Evolutionary conservation across 179 eudicot species (phyloP).

Genomic region (Gypsophila paniculata): DNA sequence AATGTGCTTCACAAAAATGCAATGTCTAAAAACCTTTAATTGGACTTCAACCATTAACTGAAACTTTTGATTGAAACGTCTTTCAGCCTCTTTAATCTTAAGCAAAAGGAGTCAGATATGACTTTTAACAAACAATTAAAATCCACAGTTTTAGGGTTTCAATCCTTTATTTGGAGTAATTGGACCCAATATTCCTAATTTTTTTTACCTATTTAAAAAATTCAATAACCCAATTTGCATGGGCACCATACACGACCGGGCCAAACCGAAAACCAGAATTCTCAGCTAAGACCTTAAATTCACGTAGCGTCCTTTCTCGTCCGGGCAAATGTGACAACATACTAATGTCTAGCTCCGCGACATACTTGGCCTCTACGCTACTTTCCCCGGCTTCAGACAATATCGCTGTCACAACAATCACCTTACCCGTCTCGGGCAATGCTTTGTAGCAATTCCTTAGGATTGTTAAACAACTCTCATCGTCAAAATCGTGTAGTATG

Average conservation of each 20-base stretch:
- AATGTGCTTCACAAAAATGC: no score
- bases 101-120: no score
- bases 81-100: no score
- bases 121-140: no score
- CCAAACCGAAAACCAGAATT: background rate
- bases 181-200: background rate
- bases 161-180: background rate
- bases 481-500: conserved; percentile 10
- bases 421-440: conserved; percentile 3
- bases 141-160: no score
- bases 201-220: background rate
- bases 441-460: conserved; percentile 13
- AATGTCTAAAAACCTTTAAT: no score
- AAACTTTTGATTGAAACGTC: no score
- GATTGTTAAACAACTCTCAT: conserved; percentile 4
- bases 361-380: conserved; percentile 8
- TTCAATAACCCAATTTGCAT: conserved; percentile 14
- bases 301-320: conserved; percentile 7
- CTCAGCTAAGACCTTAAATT: conserved; percentile 11
- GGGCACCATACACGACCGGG: conserved; percentile 11
- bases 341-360: conserved; percentile 9
- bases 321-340: conserved; percentile 15
- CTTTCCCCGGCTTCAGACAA: conserved; percentile 9
- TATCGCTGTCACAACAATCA: conserved; percentile 10
- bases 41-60: no score